A percentile compares a stretch with the other conserved stretches of the same genome.
Evolutionary conservation across 805 yeast genomes (phyloP).

Genomic region (Cyberlindnera nakhonratchasimensis): DNA sequence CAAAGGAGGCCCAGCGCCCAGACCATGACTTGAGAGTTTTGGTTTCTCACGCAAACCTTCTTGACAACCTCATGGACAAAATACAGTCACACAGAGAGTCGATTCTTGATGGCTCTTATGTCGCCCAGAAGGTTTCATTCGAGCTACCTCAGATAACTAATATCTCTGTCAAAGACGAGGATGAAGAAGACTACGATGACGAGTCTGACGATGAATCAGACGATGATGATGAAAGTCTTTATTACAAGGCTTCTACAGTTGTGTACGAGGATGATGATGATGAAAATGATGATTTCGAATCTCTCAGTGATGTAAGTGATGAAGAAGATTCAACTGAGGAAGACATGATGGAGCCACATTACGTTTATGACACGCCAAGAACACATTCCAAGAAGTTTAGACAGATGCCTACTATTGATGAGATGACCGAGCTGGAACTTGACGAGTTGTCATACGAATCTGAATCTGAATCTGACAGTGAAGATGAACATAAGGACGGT

Average conservation of each 20-base stretch:
- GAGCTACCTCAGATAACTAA: slow-evolving; percentile 11
- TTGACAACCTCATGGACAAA: slow-evolving; percentile 26
- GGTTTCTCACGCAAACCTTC: slow-evolving; percentile 28
- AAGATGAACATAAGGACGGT: slow-evolving; percentile 12
- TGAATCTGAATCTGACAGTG: slow-evolving; percentile 14
- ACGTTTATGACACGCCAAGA: slow-evolving; percentile 4
- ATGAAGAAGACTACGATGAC: slow-evolving; percentile 18
- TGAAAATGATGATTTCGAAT: slow-evolving; percentile 4
- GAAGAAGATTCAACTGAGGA: slow-evolving; percentile 18
- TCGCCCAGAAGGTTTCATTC: slow-evolving; percentile 9
- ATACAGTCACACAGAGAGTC: slow-evolving; percentile 22
- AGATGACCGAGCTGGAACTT: slow-evolving; percentile 20
- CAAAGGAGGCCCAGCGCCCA: slow-evolving; percentile 23
- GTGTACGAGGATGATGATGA: slow-evolving; percentile 14
- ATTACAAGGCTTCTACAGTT: slow-evolving; percentile 13
- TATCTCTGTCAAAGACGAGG: slow-evolving; percentile 9
- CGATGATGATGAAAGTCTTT: slow-evolving; percentile 8
- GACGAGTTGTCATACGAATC: slow-evolving; percentile 16
- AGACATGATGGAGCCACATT: slow-evolving; percentile 12
- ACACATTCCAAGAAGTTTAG: slow-evolving; percentile 13
- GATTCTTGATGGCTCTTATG: slow-evolving; percentile 11
- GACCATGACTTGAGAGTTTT: slow-evolving; percentile 26
- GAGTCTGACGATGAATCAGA: slow-evolving; percentile 21
- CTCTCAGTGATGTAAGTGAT: slow-evolving; percentile 10
- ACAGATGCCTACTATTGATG: slow-evolving; percentile 26